Evolutionary conservation across 2,329 filamentous ascomycete species (phyloP).

Genomic region (Aaosphaeria arxii): DNA sequence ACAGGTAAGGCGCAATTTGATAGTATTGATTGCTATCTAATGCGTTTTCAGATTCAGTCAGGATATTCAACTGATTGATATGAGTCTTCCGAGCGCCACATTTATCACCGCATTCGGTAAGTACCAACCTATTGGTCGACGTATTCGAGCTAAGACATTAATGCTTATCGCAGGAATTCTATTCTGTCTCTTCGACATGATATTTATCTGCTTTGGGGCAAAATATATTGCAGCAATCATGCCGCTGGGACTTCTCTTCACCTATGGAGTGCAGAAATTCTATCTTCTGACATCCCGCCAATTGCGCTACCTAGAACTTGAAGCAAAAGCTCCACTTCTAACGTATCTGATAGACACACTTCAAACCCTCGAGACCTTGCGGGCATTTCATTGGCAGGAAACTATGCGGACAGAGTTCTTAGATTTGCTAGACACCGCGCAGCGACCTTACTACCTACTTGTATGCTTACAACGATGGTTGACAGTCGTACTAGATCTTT

Average conservation of each 20-base stretch:
- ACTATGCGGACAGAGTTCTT: not conserved
- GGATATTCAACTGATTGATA: conserved; percentile 43
- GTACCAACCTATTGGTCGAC: not conserved
- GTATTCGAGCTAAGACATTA: not conserved
- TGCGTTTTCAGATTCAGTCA: conserved; percentile 32
- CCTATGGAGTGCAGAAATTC: conserved; percentile 45
- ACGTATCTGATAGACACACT: conserved; percentile 50
- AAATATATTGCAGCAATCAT: conserved; percentile 19
- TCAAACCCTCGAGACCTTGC: conserved; percentile 45
- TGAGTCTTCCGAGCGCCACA: conserved; percentile 25
- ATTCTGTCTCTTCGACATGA: not conserved
- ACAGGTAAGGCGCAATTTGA: no score
- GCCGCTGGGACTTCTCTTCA: conserved; percentile 39
- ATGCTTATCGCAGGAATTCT: not conserved
- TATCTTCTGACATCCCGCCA: conserved; percentile 46
- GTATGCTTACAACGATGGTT: conserved; percentile 40
- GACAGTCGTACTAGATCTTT: conserved; percentile 27
- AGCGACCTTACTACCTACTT: conserved; percentile 39
- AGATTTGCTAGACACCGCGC: conserved; percentile 27
- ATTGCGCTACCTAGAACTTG: conserved; percentile 50
- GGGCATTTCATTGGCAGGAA: conserved; percentile 44
- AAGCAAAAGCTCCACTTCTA: conserved; percentile 45
- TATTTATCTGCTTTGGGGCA: conserved; percentile 7
- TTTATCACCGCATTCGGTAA: not conserved
- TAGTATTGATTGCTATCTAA: no score